Percentiles rank a stretch among this genome's conserved stretches.
phyloP scores from a whole-genome alignment of 2,329 filamentous ascomycete genomes.

The Fusarium mexicanum region DNA sequence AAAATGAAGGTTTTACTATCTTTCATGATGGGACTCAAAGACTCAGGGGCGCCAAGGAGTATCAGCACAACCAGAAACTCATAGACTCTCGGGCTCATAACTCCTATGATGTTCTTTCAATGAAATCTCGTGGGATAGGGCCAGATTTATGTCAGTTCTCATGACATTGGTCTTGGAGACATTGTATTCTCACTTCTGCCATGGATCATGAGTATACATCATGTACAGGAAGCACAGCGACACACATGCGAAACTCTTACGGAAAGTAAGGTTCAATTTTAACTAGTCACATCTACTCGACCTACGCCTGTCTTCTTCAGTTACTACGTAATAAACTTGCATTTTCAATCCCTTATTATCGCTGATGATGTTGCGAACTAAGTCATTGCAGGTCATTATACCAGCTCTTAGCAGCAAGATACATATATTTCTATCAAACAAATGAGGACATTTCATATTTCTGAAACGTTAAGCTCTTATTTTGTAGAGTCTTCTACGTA shows the following conservation, averaged over 20 bases:
- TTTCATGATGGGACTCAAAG: background rate
- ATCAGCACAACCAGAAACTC: background rate
- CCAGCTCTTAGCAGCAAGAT: background rate
- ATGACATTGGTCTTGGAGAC: background rate
- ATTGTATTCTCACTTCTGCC: background rate
- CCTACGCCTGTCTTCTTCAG: background rate
- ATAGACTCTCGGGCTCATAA: background rate
- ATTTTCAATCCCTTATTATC: background rate
- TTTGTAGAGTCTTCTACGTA: too few species aligned
- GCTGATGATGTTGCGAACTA: background rate
- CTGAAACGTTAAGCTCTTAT: background rate
- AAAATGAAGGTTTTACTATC: background rate
- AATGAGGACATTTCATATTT: too few species aligned
- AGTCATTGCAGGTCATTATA: background rate
- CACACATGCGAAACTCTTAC: background rate
- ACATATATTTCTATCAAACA: background rate
- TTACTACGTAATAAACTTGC: background rate
- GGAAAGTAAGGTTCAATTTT: background rate
- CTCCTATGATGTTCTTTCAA: background rate
- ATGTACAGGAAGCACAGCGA: background rate
- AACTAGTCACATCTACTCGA: background rate
- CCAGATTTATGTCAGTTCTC: too few species aligned
- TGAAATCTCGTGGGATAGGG: rapidly evolving
- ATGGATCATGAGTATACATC: background rate
- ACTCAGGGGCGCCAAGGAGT: background rate